phyloP scores from a whole-genome alignment of 2,329 filamentous ascomycete species.

The Lojkania enalia region DNA sequence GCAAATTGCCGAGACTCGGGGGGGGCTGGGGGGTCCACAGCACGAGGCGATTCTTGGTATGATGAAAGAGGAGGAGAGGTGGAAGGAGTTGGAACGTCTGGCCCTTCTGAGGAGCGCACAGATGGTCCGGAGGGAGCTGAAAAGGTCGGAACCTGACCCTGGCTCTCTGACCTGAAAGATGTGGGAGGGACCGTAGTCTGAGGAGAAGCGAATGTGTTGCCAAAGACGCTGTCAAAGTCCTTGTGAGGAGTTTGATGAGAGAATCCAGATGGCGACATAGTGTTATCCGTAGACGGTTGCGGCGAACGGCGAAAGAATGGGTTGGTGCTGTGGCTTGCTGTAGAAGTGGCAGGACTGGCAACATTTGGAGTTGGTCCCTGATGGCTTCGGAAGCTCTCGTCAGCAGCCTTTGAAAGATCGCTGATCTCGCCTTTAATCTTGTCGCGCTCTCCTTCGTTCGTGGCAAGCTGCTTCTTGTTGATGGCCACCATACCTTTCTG shows the following conservation, averaged over 20 bases:
- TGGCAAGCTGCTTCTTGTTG: constrained; percentile 95
- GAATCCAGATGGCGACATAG: constrained; percentile 56
- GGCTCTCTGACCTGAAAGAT: constrained; percentile 62
- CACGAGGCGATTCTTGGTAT: constrained; percentile 58
- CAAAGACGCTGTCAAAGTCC: constrained; percentile 82
- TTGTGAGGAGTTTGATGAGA: constrained; percentile 45
- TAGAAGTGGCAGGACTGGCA: constrained; percentile 66
- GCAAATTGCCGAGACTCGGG: constrained; percentile 77
- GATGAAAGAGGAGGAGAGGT: constrained; percentile 63
- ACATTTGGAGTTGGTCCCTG: constrained; percentile 51
- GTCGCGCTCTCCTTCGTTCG: constrained; percentile 85
- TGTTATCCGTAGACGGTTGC: constrained; percentile 53
- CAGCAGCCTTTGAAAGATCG: constrained; percentile 65
- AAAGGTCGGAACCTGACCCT: constrained; percentile 40
- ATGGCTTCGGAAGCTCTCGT: constrained; percentile 51
- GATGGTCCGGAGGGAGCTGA: constrained; percentile 48
- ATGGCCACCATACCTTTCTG: constrained; percentile 96
- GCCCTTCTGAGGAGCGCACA: constrained; percentile 51
- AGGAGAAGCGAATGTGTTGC: constrained; percentile 62
- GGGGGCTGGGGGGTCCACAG: constrained; percentile 64
- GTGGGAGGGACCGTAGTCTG: constrained; percentile 56
- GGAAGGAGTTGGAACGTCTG: constrained; percentile 62
- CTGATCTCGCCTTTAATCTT: constrained; percentile 81
- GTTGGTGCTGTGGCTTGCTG: constrained; percentile 76
- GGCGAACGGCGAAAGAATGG: constrained; percentile 81